Evolutionary conservation across 352 stramenopile species (phyloP).

Genomic region (Phytophthora crassamura): DNA sequence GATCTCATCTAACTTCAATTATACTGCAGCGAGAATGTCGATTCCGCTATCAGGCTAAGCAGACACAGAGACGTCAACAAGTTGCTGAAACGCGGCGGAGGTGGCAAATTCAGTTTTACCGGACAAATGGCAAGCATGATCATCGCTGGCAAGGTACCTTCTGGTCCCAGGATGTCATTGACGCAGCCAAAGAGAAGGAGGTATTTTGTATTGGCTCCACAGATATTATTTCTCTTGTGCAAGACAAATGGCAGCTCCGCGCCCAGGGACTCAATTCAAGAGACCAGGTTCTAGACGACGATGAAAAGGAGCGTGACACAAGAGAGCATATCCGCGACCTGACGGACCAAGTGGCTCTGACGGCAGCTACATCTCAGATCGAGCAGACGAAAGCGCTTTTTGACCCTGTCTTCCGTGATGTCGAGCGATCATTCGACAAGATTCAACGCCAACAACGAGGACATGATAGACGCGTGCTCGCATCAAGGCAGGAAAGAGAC

Average conservation of each 20-base stretch:
- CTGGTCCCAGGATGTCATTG: constrained; percentile 57
- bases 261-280: constrained; percentile 19
- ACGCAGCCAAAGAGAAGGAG: constrained; percentile 56
- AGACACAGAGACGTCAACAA: constrained; percentile 36
- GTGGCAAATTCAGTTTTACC: constrained; percentile 61
- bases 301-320: constrained; percentile 32
- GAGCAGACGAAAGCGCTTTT: constrained; percentile 73
- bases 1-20: background rate
- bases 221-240: constrained; percentile 57
- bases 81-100: constrained; percentile 59
- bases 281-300: constrained; percentile 21
- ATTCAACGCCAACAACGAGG: constrained; percentile 46
- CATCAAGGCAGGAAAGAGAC: constrained; percentile 8
- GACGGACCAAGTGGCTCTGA: constrained; percentile 54
- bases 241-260: constrained; percentile 55
- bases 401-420: constrained; percentile 62
- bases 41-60: constrained; percentile 49
- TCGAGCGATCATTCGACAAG: constrained; percentile 51
- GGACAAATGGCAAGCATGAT: constrained; percentile 66
- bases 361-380: constrained; percentile 54
- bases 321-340: constrained; percentile 44
- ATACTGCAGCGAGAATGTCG: constrained; percentile 63
- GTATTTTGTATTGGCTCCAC: constrained; percentile 58
- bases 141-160: constrained; percentile 56
- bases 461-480: constrained; percentile 24